Conservation (phyloP, 2,329 filamentous ascomycete genomes). For the Arthrobotrys sinensis region DNA sequence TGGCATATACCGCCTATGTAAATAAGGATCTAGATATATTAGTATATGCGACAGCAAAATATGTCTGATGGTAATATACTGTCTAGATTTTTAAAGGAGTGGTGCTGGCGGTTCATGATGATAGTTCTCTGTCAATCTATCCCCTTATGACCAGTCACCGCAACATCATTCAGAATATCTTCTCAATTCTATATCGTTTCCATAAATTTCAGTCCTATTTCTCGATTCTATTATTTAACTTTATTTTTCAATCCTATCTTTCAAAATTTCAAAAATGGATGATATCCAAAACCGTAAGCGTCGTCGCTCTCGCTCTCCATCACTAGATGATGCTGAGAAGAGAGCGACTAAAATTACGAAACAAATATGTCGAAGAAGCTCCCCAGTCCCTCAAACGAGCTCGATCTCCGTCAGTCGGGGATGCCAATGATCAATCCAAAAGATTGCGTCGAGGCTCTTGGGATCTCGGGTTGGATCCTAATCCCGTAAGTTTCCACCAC, state of each 20-base stretch:
- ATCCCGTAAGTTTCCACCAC: not conserved
- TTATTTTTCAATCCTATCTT: not conserved
- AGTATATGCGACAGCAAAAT: too few relatives aligned
- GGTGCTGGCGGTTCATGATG: too few relatives aligned
- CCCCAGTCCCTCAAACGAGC: constrained; percentile 18
- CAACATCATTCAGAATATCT: too few relatives aligned
- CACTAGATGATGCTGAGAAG: constrained; percentile 11
- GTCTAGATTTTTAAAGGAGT: too few relatives aligned
- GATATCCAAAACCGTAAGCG: constrained; percentile 17
- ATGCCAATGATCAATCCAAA: constrained; percentile 1
- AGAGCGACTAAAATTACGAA: constrained; percentile 25
- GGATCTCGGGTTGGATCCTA: constrained; percentile 8
- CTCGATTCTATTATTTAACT: not conserved
- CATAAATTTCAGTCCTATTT: too few relatives aligned
- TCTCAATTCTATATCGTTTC: too few relatives aligned
- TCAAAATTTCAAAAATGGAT: not conserved
- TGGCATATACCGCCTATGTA: too few relatives aligned
- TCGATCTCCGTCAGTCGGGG: not conserved
- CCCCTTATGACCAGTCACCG: too few relatives aligned
- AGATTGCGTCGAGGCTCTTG: constrained; percentile 23
- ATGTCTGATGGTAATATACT: too few relatives aligned
- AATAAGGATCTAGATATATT: too few relatives aligned
- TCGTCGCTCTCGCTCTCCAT: constrained; percentile 25
- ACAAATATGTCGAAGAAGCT: constrained; percentile 6
- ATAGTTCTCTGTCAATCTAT: too few relatives aligned